These are phyloP conservation scores for Marasmius sp. DNA, from an alignment of 1,284 basidiomycete species.

Conservation along the genomic window DNA sequence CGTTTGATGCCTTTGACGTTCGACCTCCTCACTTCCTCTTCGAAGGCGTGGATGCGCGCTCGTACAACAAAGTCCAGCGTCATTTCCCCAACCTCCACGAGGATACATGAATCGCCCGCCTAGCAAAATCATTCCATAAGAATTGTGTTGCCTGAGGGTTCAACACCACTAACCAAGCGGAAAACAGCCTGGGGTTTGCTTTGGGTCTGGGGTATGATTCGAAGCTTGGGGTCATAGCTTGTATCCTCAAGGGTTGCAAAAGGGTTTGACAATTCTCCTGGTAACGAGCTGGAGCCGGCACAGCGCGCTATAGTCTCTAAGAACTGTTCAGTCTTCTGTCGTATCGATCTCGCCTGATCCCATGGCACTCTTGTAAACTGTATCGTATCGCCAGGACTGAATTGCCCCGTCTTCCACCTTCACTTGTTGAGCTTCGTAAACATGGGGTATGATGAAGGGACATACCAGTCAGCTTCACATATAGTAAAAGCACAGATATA, in stretches of 20 bases:
- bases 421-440: background rate
- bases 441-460: slow-evolving; percentile 13
- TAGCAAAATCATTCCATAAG: slow-evolving; percentile 18
- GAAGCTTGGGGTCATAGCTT: slow-evolving; percentile 33
- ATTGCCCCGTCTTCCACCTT: slow-evolving; percentile 67
- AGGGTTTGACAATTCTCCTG: background rate
- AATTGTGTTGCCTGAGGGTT: background rate
- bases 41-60: slow-evolving; percentile 57
- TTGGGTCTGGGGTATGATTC: slow-evolving; percentile 20
- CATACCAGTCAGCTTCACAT: slow-evolving; percentile 50
- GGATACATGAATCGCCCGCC: slow-evolving; percentile 58
- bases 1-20: slow-evolving; percentile 38
- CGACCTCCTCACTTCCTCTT: slow-evolving; percentile 36
- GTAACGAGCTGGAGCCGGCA: background rate
- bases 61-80: slow-evolving; percentile 48
- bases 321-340: slow-evolving; percentile 29
- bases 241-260: background rate
- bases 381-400: slow-evolving; percentile 51
- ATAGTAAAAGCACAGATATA: slow-evolving; percentile 59
- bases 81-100: slow-evolving; percentile 60
- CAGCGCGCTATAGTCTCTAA: slow-evolving; percentile 25
- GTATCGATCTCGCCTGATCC: slow-evolving; percentile 32
- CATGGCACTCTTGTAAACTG: slow-evolving; percentile 50
- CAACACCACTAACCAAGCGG: slow-evolving; percentile 37
- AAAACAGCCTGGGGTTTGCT: slow-evolving; percentile 35